phyloP scores from a whole-genome alignment of 2,329 filamentous ascomycete genomes.

The Huntiella abstrusa region DNA sequence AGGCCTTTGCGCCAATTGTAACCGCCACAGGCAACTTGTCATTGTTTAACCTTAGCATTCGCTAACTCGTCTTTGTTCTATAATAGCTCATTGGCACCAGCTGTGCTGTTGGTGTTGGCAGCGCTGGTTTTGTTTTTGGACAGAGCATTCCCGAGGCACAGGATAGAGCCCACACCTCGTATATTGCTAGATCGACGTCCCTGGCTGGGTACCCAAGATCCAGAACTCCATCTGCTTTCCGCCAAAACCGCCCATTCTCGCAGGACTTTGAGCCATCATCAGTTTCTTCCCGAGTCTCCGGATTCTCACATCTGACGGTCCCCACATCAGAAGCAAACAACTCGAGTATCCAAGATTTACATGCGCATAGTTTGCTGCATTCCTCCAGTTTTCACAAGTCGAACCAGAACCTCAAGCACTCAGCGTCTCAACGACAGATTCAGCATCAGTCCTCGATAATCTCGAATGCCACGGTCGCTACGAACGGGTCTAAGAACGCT shows the following conservation, averaged over 20 bases:
- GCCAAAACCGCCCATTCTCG: conserved; percentile 8
- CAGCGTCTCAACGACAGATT: conserved; percentile 6
- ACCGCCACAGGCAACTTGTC: too few species aligned
- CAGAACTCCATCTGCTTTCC: conserved; percentile 1
- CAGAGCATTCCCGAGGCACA: conserved; percentile 21
- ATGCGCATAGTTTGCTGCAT: not conserved
- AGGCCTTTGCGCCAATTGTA: too few species aligned
- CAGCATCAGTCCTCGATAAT: conserved; percentile 13
- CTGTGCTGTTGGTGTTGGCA: conserved; percentile 41
- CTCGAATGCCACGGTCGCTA: conserved; percentile 11
- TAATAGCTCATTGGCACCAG: conserved; percentile 40
- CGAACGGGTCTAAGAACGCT: conserved; percentile 7
- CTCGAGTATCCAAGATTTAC: not conserved
- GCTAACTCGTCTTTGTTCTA: too few species aligned
- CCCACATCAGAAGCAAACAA: conserved; percentile 1
- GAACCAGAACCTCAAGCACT: conserved; percentile 7
- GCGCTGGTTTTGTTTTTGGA: conserved; percentile 39
- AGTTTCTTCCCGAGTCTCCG: not conserved
- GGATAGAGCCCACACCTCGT: conserved; percentile 14
- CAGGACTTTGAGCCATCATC: conserved; percentile 9
- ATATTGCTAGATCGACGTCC: conserved; percentile 4
- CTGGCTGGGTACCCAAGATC: conserved; percentile 4
- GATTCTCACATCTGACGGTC: conserved; percentile 7
- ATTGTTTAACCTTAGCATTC: too few species aligned
- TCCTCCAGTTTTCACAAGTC: conserved; percentile 2